Percentiles rank a stretch among this genome's conserved stretches.
These are phyloP conservation scores for Castanopsis chinensis DNA, from an alignment of 306 rosid species.

Conservation along the genomic window DNA sequence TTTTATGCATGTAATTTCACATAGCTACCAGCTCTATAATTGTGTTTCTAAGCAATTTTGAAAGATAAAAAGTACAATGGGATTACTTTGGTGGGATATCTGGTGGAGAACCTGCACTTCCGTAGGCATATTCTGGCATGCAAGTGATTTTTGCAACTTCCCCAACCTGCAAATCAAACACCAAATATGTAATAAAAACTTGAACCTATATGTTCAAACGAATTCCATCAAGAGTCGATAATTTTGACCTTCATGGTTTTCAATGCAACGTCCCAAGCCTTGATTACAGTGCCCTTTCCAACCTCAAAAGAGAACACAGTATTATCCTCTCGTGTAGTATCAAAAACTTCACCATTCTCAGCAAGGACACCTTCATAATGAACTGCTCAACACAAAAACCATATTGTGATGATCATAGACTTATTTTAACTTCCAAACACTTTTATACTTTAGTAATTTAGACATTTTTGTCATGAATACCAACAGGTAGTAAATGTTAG, in stretches of 20 bases:
- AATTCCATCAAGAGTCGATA: background rate
- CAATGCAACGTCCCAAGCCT: constrained; percentile 93
- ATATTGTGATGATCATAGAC: background rate
- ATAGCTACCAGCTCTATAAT: background rate
- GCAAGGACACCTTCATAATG: constrained; percentile 87
- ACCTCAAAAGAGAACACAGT: constrained; percentile 89
- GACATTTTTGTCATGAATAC: background rate
- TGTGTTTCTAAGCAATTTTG: background rate
- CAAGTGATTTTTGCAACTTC: constrained; percentile 89
- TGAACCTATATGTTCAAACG: background rate
- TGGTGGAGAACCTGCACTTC: constrained; percentile 92
- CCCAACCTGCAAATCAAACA: constrained; percentile 58
- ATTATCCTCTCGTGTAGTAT: constrained; percentile 90
- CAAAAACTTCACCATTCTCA: constrained; percentile 84
- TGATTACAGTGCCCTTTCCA: constrained; percentile 86
- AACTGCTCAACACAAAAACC: constrained; percentile 48
- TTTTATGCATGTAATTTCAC: background rate
- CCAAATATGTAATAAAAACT: constrained; percentile 18
- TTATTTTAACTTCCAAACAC: background rate
- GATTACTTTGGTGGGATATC: constrained; percentile 90
- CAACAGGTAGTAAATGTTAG: background rate
- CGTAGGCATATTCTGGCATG: constrained; percentile 94
- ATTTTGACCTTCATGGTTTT: constrained; percentile 85
- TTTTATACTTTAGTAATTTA: background rate
- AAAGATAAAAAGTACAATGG: background rate